A percentile compares a stretch with the other conserved stretches of the same genome.
These are phyloP conservation scores for Cladosporium sp. DNA, from an alignment of 2,329 filamentous ascomycete genomes.

Conservation along the genomic window DNA sequence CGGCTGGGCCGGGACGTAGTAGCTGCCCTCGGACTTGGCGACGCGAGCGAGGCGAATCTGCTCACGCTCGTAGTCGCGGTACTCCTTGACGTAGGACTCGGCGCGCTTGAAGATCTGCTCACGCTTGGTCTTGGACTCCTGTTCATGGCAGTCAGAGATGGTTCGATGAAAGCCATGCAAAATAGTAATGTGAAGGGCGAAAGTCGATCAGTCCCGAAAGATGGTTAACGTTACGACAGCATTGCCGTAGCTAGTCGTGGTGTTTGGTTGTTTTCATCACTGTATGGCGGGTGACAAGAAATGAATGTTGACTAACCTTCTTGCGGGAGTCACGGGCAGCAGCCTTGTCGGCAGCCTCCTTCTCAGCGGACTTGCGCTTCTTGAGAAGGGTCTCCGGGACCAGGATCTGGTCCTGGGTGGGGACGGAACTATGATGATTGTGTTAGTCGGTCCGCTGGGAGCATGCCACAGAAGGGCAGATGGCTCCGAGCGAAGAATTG, in stretches of 20 bases:
- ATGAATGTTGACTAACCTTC: slow-evolving; percentile 63
- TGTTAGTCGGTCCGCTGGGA: slow-evolving; percentile 67
- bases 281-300: slow-evolving; percentile 27
- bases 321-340: slow-evolving; percentile 58
- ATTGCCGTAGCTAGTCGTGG: slow-evolving; percentile 93
- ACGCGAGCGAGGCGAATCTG: slow-evolving; percentile 89
- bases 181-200: slow-evolving; percentile 9
- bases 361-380: slow-evolving; percentile 99
- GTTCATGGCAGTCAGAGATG: slow-evolving; percentile 35
- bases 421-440: slow-evolving; percentile 66
- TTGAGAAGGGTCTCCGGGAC: slow-evolving; percentile 99
- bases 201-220: slow-evolving; percentile 90
- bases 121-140: slow-evolving; percentile 99
- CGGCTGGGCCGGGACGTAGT: slow-evolving; percentile 90
- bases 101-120: slow-evolving; percentile 99
- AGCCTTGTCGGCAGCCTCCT: slow-evolving; percentile 86
- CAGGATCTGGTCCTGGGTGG: slow-evolving; percentile 91
- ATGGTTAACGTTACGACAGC: slow-evolving; percentile 98
- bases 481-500: slow-evolving; percentile 84
- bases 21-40: slow-evolving; percentile 86
- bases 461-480: slow-evolving; percentile 45
- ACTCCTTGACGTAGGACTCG: slow-evolving; percentile 99
- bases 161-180: slow-evolving; percentile 6
- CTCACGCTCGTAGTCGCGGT: slow-evolving; percentile 97
- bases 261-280: slow-evolving; percentile 84